These are phyloP conservation scores for Jackrogersella multiformis DNA, from an alignment of 495 filamentous ascomycete species.

Conservation along the genomic window DNA sequence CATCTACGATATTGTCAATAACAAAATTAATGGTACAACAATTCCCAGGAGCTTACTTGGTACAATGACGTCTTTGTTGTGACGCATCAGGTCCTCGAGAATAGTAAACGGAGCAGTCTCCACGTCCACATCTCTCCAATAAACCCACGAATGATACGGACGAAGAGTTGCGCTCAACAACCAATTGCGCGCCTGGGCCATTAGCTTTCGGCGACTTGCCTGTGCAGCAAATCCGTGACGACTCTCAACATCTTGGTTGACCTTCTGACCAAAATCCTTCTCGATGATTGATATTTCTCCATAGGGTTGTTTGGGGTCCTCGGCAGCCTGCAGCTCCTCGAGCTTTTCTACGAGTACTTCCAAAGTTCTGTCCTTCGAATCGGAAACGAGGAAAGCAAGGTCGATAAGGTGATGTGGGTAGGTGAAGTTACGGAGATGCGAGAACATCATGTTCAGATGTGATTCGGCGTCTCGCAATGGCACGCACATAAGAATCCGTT, in stretches of 20 bases:
- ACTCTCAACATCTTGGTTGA: conserved; percentile 97
- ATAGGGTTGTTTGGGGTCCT: conserved; percentile 81
- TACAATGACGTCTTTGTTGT: conserved; percentile 98
- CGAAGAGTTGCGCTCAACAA: conserved; percentile 90
- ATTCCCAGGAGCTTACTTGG: conserved; percentile 74
- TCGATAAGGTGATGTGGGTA: conserved; percentile 98
- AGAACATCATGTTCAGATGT: conserved; percentile 98
- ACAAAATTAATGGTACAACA: background rate
- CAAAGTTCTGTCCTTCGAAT: conserved; percentile 94
- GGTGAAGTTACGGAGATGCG: conserved; percentile 92
- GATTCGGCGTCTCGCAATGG: conserved; percentile 92
- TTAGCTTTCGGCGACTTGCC: conserved; percentile 89
- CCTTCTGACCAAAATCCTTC: conserved; percentile 98
- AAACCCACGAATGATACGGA: conserved; percentile 98
- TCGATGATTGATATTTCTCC: conserved; percentile 98
- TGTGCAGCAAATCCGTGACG: conserved; percentile 98
- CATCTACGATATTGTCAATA: conserved; percentile 67
- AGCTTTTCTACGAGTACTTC: conserved; percentile 75
- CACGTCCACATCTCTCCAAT: conserved; percentile 99
- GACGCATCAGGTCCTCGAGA: conserved; percentile 96
- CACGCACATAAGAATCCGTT: conserved; percentile 94
- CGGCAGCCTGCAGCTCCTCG: conserved; percentile 79
- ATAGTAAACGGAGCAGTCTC: conserved; percentile 97
- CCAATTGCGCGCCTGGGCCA: conserved; percentile 99
- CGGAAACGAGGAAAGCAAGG: conserved; percentile 95